Base-by-base conservation (phyloP, 2,329 filamentous ascomycete genomes). In the Cladosporium sphaerospermum region DNA sequence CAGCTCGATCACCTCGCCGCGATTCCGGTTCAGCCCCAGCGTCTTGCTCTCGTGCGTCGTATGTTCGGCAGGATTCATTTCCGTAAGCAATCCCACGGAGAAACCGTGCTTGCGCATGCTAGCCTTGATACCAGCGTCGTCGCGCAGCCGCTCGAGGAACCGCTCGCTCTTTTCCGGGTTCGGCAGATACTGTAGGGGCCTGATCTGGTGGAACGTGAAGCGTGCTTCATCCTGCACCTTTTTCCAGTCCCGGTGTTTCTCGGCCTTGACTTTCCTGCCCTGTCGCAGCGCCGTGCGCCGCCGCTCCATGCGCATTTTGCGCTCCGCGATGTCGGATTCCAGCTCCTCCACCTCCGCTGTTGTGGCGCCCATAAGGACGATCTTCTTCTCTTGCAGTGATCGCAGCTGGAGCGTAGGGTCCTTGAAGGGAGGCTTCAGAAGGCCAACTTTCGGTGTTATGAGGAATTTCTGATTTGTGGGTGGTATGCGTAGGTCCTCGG, bases 61-160 rank as follows among this genome's bases (percentile, higher is more conserved):
- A 69, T 96, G 83, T 60, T 85, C 79, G 0, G 85, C 78, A 0
- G 93, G 93, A 62, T 99, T 88, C 92, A 99, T 97, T 71, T 99
- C 93, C 0, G 91, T 96, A 23, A 99, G 77, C 3, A 97, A 71
- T 0, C 85, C 85, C 1, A 99, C 93, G 16, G 79, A 81, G 74
- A 95, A 96, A 58, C 84, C 81, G 73, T 96, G 91, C 62, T 84
- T 84, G 13, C 80, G 76, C 93, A 99, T 99, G 1, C 83, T 80
- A 1, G 85, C 77, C 58, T 84, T 84, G 71, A 99, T 92, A 7
- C 93, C 93, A 0, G 88, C 84, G 68, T 99, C 93, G 56, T 85
- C 80, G 58, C 83, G 83, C 3, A 99, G 77, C 1, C 87, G 81
- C 66, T 86, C 77, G 2, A 99, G 80, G 61, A 92, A 89, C 0